Conservation (phyloP, 768 basidiomycete genomes). For the Phanerochaete sordida region DNA sequence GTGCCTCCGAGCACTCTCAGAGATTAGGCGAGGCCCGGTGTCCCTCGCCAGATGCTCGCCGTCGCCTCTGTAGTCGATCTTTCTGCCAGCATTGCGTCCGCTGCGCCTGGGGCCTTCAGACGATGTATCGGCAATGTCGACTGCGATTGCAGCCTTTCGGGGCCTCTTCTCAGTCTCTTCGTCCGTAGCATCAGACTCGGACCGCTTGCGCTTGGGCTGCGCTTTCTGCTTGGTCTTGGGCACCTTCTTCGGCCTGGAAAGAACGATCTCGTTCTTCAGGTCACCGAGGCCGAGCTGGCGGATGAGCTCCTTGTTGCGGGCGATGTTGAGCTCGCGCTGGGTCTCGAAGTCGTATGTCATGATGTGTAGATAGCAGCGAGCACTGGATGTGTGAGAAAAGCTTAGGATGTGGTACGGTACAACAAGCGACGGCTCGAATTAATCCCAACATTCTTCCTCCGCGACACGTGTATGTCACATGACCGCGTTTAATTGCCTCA, state of each 20-base stretch:
- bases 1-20: constrained; percentile 19
- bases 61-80: constrained; percentile 51
- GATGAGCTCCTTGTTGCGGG: constrained; percentile 43
- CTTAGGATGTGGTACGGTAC: background rate
- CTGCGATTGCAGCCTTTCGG: constrained; percentile 15
- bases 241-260: constrained; percentile 35
- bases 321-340: constrained; percentile 34
- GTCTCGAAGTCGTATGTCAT: constrained; percentile 25
- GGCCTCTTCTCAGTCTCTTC: constrained; percentile 19
- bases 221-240: constrained; percentile 40
- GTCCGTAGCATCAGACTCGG: constrained; percentile 20
- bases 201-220: constrained; percentile 21
- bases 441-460: background rate
- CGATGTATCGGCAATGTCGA: constrained; percentile 12
- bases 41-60: constrained; percentile 22
- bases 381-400: background rate
- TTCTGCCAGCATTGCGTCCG: constrained; percentile 57
- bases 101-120: constrained; percentile 54
- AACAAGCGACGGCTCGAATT: background rate
- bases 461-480: constrained; percentile 11
- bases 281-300: constrained; percentile 41
- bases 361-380: background rate
- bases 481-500: constrained; percentile 9
- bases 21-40: constrained; percentile 1
- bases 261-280: constrained; percentile 41